Conservation (phyloP, 2,329 filamentous ascomycete genomes). For the Boeremia lycopersici region DNA sequence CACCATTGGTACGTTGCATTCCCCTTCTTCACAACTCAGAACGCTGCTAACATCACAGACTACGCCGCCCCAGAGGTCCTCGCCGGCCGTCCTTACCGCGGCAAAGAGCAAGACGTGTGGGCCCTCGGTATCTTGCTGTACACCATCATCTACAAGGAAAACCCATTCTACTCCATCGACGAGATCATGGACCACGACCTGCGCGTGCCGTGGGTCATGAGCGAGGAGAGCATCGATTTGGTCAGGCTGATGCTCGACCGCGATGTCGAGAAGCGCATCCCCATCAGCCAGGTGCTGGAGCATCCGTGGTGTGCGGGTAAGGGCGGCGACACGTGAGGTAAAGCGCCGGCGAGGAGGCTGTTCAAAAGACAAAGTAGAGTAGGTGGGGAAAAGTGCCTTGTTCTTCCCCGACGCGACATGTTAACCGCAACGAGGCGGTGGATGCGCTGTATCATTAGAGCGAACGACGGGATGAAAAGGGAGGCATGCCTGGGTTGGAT, state of each 20-base stretch:
- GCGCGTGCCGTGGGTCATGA: conserved; percentile 84
- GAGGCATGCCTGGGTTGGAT: background rate
- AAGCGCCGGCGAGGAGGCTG: background rate
- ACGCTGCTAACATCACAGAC: conserved; percentile 60
- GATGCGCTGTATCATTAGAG: background rate
- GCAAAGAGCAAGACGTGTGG: conserved; percentile 98
- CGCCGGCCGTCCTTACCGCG: conserved; percentile 86
- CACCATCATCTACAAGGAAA: conserved; percentile 99
- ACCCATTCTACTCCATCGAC: conserved; percentile 98
- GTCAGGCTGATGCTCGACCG: conserved; percentile 91
- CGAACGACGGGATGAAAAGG: background rate
- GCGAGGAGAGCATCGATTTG: conserved; percentile 90
- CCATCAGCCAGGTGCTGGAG: conserved; percentile 85
- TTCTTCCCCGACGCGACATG: no score
- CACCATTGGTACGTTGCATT: conserved; percentile 77
- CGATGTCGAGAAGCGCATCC: conserved; percentile 79
- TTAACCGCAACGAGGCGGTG: no score
- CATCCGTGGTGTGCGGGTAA: conserved; percentile 75
- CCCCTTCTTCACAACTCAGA: background rate
- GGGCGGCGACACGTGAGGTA: conserved; percentile 8
- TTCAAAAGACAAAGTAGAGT: background rate
- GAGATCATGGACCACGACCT: conserved; percentile 98
- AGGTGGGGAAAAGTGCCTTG: background rate
- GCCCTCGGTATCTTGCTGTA: conserved; percentile 95
- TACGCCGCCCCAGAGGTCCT: conserved; percentile 98